These are phyloP conservation scores for Escallonia rubra DNA, from an alignment of 129 eudicot species.

Conservation along the genomic window DNA sequence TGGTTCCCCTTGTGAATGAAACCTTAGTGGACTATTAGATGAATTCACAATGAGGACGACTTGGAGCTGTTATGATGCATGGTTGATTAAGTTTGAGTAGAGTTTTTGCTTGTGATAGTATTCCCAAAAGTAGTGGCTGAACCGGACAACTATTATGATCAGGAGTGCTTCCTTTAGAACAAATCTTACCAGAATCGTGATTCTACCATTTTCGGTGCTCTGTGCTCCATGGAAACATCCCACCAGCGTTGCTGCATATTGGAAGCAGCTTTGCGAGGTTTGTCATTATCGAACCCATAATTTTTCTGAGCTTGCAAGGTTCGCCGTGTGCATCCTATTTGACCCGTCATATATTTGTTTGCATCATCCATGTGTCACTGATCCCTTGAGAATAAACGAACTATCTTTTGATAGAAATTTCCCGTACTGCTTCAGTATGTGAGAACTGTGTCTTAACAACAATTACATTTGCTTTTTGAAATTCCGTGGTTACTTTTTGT, in stretches of 20 bases:
- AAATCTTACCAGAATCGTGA: constrained; percentile 29
- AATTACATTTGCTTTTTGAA: background rate
- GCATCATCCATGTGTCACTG: constrained; percentile 7
- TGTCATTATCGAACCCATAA: no score
- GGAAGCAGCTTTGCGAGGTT: constrained; percentile 2
- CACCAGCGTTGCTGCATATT: constrained; percentile 13
- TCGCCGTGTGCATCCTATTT: no score
- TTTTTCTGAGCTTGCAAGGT: no score
- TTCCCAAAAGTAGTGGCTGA: constrained; percentile 1
- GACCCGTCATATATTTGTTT: background rate
- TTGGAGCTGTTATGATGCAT: background rate
- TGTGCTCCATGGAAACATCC: background rate
- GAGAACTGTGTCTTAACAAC: constrained; percentile 12
- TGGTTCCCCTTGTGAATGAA: background rate
- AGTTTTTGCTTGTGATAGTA: background rate
- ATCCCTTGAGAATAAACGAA: constrained; percentile 45
- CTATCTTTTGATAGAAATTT: constrained; percentile 48
- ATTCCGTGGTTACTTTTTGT: background rate
- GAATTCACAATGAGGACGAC: no score
- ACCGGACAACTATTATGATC: constrained; percentile 5
- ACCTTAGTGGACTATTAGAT: background rate
- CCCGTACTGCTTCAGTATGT: constrained; percentile 6
- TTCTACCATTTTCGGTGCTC: constrained; percentile 4
- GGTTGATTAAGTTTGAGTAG: constrained; percentile 4
- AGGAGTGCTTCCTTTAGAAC: constrained; percentile 21